Evolutionary conservation across 1,284 basidiomycete species (phyloP).

Genomic region (Trametes hirsuta): DNA sequence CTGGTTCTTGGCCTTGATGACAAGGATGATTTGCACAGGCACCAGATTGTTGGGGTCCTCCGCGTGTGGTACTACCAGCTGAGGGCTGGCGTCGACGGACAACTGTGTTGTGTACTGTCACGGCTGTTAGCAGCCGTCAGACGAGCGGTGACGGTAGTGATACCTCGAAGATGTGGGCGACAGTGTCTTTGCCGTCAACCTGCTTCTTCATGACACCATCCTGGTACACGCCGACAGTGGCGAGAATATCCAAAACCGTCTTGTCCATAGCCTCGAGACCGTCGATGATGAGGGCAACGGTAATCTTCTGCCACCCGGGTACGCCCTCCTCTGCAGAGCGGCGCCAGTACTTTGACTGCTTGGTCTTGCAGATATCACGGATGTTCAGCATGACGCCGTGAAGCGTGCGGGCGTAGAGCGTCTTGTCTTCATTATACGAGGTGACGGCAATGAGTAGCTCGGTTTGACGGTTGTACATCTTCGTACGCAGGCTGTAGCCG

Average conservation of each 20-base stretch:
- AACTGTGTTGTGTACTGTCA: slow-evolving; percentile 87
- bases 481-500: slow-evolving; percentile 84
- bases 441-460: slow-evolving; percentile 94
- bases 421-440: slow-evolving; percentile 92
- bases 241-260: slow-evolving; percentile 85
- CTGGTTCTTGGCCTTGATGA: slow-evolving; percentile 95
- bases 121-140: slow-evolving; percentile 3
- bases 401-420: slow-evolving; percentile 88
- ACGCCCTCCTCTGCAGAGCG: slow-evolving; percentile 83
- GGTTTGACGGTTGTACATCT: slow-evolving; percentile 87
- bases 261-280: slow-evolving; percentile 97
- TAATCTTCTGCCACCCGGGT: slow-evolving; percentile 92
- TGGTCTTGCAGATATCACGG: slow-evolving; percentile 97
- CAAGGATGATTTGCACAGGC: slow-evolving; percentile 94
- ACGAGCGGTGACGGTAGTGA: not conserved
- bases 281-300: slow-evolving; percentile 91
- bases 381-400: slow-evolving; percentile 99
- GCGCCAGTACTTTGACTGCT: slow-evolving; percentile 94
- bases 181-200: slow-evolving; percentile 90
- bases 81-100: slow-evolving; percentile 89
- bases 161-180: slow-evolving; percentile 91
- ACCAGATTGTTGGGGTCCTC: slow-evolving; percentile 91
- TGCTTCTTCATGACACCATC: slow-evolving; percentile 97
- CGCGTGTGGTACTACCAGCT: slow-evolving; percentile 87
- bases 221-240: slow-evolving; percentile 89